phyloP scores from a whole-genome alignment of 2,329 filamentous ascomycete species.

The Curvularia sp. region DNA sequence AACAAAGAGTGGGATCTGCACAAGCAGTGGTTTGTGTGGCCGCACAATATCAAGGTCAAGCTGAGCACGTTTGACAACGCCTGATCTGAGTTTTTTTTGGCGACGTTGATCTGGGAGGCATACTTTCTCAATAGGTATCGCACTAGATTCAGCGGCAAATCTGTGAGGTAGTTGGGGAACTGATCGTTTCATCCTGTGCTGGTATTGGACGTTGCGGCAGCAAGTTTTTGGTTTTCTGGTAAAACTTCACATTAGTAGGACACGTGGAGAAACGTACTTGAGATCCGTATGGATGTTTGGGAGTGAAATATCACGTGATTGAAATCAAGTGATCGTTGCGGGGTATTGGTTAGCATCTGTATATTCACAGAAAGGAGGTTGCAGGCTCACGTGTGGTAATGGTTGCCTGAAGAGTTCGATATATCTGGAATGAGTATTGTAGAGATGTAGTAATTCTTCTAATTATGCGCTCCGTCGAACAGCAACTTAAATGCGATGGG shows the following conservation, averaged over 20 bases:
- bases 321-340: background rate
- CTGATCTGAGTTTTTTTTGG: background rate
- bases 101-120: background rate
- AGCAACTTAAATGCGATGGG: background rate
- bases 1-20: constrained; percentile 51
- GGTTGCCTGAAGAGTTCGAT: background rate
- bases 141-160: background rate
- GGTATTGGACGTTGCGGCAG: background rate
- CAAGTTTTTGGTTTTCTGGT: background rate
- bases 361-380: background rate
- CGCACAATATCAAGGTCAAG: constrained; percentile 43
- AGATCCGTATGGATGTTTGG: background rate
- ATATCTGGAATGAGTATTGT: background rate
- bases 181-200: background rate
- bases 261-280: no score
- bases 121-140: background rate
- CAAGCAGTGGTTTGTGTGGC: constrained; percentile 54
- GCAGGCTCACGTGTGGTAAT: background rate
- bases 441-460: background rate
- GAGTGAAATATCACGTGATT: background rate
- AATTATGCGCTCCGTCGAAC: background rate
- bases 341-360: background rate
- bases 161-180: background rate
- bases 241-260: background rate
- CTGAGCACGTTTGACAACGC: constrained; percentile 24